Evolutionary conservation across 371 early-diverging fungal species (phyloP).

Genomic region (Syncephalastrum contaminatum): DNA sequence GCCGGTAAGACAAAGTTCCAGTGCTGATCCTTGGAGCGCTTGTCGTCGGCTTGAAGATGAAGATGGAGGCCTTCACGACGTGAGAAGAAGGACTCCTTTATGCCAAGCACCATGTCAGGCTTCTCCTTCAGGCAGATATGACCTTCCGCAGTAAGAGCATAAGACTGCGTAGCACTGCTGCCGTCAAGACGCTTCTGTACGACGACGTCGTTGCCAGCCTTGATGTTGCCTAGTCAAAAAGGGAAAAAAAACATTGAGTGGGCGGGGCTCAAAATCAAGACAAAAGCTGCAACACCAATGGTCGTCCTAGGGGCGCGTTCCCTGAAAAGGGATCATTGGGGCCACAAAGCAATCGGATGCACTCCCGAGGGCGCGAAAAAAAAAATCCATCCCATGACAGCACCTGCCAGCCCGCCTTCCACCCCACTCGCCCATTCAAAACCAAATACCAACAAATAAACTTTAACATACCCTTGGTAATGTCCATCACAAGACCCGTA

Average conservation of each 20-base stretch:
- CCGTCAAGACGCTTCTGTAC: constrained; percentile 37
- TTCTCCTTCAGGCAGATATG: constrained; percentile 44
- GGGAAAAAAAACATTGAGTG: neutral
- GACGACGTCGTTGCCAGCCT: constrained; percentile 49
- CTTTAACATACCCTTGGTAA: constrained; percentile 47
- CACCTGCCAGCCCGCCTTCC: neutral
- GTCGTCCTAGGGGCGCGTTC: constrained; percentile 1
- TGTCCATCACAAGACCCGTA: constrained; percentile 55
- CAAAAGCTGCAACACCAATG: too few relatives aligned
- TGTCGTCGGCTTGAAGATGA: constrained; percentile 42
- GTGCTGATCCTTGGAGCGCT: constrained; percentile 43
- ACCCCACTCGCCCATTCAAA: constrained; percentile 7
- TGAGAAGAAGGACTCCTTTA: constrained; percentile 49
- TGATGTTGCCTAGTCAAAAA: constrained; percentile 33
- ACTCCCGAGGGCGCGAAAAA: too few relatives aligned
- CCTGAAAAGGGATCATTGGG: constrained; percentile 1
- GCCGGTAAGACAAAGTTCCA: constrained; percentile 48
- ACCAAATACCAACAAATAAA: neutral
- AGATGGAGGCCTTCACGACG: constrained; percentile 49
- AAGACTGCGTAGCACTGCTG: constrained; percentile 29
- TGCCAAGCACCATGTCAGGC: constrained; percentile 49
- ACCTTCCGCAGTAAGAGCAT: constrained; percentile 37
- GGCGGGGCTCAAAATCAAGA: too few relatives aligned
- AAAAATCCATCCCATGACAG: neutral
- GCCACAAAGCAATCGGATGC: too few relatives aligned